Percentiles rank a stretch among this genome's conserved stretches.
Conservation (phyloP, 345 rosid genomes). For the Melaleuca quinquenervia region DNA sequence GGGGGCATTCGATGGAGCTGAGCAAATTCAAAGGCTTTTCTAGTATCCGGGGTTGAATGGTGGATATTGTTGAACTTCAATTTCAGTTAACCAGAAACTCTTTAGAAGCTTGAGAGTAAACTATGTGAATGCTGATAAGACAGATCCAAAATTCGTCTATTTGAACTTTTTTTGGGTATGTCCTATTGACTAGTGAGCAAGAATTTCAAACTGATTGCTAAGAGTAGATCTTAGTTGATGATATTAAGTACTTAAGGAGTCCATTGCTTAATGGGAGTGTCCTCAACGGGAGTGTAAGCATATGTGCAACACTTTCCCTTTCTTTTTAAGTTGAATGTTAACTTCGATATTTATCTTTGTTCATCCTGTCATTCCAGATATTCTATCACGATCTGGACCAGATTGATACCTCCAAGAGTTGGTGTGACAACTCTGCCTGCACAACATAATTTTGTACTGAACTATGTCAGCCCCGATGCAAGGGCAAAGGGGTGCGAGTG, state of each 20-base stretch:
- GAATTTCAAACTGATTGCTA: background rate
- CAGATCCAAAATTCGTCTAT: background rate
- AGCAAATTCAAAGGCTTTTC: background rate
- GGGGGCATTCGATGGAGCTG: background rate
- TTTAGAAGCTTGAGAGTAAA: background rate
- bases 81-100: background rate
- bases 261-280: background rate
- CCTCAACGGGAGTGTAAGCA: background rate
- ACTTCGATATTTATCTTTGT: background rate
- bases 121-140: background rate
- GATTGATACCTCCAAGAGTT: background rate
- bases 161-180: background rate
- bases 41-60: background rate
- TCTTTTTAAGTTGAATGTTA: background rate
- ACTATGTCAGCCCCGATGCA: slow-evolving; percentile 52
- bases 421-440: slow-evolving; percentile 1
- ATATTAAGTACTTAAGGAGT: background rate
- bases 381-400: background rate
- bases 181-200: background rate
- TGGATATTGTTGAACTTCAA: background rate
- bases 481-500: slow-evolving; percentile 66
- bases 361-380: background rate
- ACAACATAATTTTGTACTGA: background rate
- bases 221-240: background rate
- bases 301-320: background rate